Conservation (phyloP, 176 grass and related monocot genomes). For the Bothriochloa decipiens region DNA sequence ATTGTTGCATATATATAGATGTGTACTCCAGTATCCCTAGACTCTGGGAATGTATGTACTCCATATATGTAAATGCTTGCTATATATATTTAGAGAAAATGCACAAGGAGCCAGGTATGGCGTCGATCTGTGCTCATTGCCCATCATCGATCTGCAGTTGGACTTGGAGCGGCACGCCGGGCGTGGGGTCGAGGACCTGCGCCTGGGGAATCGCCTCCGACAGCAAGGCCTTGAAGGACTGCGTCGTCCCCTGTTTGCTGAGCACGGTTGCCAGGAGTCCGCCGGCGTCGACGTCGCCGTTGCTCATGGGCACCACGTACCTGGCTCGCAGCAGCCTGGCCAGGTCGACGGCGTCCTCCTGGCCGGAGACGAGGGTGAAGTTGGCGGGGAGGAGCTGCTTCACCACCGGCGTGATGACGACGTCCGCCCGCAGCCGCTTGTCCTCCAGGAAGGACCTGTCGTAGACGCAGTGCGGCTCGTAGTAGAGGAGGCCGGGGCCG, state of each 20-base stretch:
- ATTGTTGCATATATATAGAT: too few species aligned
- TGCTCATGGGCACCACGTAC: constrained; percentile 89
- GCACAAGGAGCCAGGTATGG: too few species aligned
- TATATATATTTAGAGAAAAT: too few species aligned
- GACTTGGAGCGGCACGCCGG: constrained; percentile 56
- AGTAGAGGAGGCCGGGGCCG: constrained; percentile 49
- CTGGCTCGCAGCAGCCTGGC: constrained; percentile 62
- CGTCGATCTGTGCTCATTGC: neutral
- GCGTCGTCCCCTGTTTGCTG: constrained; percentile 51
- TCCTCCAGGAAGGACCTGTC: constrained; percentile 57
- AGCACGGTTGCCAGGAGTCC: constrained; percentile 62
- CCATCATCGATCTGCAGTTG: neutral
- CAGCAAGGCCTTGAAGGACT: constrained; percentile 76
- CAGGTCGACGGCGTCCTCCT: constrained; percentile 88
- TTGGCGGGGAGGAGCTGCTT: constrained; percentile 74
- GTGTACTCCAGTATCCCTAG: neutral
- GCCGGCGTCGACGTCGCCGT: constrained; percentile 71
- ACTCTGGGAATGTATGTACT: neutral
- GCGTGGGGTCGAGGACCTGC: constrained; percentile 62
- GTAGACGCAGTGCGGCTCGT: constrained; percentile 90
- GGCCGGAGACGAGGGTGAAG: constrained; percentile 91
- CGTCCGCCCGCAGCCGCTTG: constrained; percentile 48
- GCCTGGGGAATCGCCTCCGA: constrained; percentile 57
- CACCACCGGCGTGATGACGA: constrained; percentile 82
- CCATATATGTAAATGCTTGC: too few species aligned